A percentile compares a stretch with the other conserved stretches of the same genome.
Evolutionary conservation across 83 land plant species (phyloP).

Genomic region (Picea mariana): DNA sequence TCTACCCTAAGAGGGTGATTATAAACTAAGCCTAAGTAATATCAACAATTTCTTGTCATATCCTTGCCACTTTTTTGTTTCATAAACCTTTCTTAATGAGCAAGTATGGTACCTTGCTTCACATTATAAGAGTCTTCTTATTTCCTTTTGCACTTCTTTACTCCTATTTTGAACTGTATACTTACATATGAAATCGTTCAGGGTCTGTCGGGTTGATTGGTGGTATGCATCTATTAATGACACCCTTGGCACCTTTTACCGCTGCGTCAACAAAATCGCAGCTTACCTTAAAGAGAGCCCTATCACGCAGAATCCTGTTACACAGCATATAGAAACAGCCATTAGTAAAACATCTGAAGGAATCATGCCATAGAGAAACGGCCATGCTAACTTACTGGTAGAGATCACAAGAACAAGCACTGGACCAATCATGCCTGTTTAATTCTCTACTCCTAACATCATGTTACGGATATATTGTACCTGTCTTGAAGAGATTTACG

Average conservation of each 20-base stretch:
- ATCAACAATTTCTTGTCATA: too few relatives aligned
- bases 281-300: constrained; percentile 97
- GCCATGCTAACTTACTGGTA: background rate
- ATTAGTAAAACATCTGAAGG: constrained; percentile 3
- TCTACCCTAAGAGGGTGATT: too few relatives aligned
- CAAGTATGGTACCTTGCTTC: background rate
- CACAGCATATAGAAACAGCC: background rate
- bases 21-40: too few relatives aligned
- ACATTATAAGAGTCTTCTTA: background rate
- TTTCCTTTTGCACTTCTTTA: too few relatives aligned
- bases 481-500: constrained; percentile 85
- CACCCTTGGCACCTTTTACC: constrained; percentile 90
- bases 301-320: constrained; percentile 90
- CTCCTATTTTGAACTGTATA: background rate
- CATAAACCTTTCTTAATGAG: background rate
- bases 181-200: constrained; percentile 99
- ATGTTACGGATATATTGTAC: constrained; percentile 27
- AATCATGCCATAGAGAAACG: background rate
- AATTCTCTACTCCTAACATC: background rate
- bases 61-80: background rate
- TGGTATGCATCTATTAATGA: constrained; percentile 93
- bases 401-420: background rate
- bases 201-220: constrained; percentile 99
- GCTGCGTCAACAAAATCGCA: constrained; percentile 99
- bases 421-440: background rate